Base-by-base conservation (phyloP, 1,284 basidiomycete genomes). In the Hymenochaete sp. region DNA sequence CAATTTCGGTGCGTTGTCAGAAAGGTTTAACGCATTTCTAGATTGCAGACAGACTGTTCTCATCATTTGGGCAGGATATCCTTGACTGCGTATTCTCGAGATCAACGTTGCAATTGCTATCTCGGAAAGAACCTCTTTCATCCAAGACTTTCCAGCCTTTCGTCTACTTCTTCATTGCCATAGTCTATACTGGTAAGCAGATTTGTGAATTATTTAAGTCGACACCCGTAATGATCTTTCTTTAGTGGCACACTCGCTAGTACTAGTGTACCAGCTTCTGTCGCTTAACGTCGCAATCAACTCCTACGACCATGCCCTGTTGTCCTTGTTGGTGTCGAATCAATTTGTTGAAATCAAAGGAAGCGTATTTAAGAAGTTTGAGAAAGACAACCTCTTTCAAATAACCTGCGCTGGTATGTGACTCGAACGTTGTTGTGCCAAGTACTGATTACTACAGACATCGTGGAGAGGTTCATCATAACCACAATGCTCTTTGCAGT, bases 341-440 rank as follows among this genome's bases (percentile, higher is more conserved):
- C 96, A 99, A 62, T 98, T 99, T 59, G 95, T 98, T 38, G 96
- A 99, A 67, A 98, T 98, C 67, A 99, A 99, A 65, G 93, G 95
- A 29, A 93, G 86, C 56, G 96, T 99, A 0, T 99, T 99, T 77
- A 99, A 98, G 66, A 98, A 90, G 62, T 98, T 99, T 56, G 96
- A 98, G 62, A 99, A 98, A 63, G 96, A 98, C 59, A 98, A 90
- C 58, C 74, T 99, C n/a, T 98, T 99, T 61, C 96, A 99, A 62
- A 93, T 99, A 53, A 96, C 93, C 47, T 97, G 93, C 58, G 93
- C 93, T 52, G 87, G 89, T 90, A 53, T 47, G 68, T 56, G 6
- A 35, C 13, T 14, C 6, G 26, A 24, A n/a, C 22, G 8, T 26
- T 36, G 27, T 11, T 24, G 16, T 13, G 13, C 4, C 16, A 45